Conservation (phyloP, 345 rosid genomes). For the Eucalyptus dawsonii region DNA sequence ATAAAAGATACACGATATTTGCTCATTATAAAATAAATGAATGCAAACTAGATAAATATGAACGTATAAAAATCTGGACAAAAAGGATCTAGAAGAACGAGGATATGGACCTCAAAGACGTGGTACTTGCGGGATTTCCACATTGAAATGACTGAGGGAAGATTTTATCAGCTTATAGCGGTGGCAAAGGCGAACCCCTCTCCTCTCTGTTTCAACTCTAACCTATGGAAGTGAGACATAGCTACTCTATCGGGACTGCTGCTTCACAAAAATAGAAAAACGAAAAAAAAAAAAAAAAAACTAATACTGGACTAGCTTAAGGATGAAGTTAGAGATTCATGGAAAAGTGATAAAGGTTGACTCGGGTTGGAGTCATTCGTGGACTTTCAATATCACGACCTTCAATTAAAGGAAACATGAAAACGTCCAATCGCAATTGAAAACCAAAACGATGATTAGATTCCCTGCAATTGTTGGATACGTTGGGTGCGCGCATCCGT, state of each 20-base stretch:
- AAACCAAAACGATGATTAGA: neutral
- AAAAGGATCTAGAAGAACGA: neutral
- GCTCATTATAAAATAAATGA: neutral
- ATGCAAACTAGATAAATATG: neutral
- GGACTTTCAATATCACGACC: neutral
- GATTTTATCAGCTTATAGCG: neutral
- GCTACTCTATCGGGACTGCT: too few species aligned
- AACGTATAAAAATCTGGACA: neutral
- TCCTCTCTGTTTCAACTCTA: neutral
- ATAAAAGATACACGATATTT: neutral
- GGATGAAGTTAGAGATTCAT: neutral
- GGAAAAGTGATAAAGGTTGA: neutral
- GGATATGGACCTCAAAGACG: neutral
- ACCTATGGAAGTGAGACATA: neutral
- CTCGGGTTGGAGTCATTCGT: neutral
- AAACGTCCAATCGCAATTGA: neutral
- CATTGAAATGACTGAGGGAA: neutral
- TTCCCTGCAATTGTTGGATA: neutral
- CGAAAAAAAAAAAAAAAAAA: too few species aligned
- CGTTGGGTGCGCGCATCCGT: neutral
- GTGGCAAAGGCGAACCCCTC: neutral
- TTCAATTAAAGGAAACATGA: neutral
- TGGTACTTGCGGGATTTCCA: neutral
- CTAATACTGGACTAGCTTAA: neutral
- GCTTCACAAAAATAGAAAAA: too few species aligned